phyloP scores from a whole-genome alignment of 1,284 basidiomycete species.

The Malassezia cuniculi region DNA sequence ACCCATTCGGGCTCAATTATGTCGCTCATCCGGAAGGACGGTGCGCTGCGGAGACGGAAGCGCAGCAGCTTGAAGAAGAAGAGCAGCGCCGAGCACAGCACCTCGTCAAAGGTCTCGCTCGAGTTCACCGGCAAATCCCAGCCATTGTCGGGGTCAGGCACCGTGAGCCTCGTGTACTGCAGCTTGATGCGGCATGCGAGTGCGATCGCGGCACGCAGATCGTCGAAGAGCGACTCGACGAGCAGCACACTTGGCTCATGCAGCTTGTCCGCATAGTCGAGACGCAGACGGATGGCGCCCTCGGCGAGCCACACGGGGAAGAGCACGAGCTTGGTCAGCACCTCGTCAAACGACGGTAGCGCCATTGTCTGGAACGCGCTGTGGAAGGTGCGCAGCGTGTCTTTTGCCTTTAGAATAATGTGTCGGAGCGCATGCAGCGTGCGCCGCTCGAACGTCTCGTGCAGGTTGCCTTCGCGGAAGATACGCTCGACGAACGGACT shows the following conservation, averaged over 20 bases:
- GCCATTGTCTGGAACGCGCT: conserved; percentile 66
- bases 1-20: conserved; percentile 91
- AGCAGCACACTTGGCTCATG: conserved; percentile 65
- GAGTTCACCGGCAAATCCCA: conserved; percentile 84
- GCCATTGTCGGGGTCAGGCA: conserved; percentile 66
- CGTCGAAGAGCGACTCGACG: conserved; percentile 89
- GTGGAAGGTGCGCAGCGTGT: conserved; percentile 70
- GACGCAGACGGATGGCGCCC: conserved; percentile 72
- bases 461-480: conserved; percentile 86
- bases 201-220: conserved; percentile 78
- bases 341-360: conserved; percentile 80
- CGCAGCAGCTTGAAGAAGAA: conserved; percentile 90
- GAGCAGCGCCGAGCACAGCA: conserved; percentile 72
- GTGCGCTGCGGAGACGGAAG: conserved; percentile 88
- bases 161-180: conserved; percentile 77
- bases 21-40: conserved; percentile 95
- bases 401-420: conserved; percentile 72
- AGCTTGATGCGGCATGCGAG: conserved; percentile 86
- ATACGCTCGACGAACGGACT: conserved; percentile 72
- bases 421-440: conserved; percentile 75
- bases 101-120: conserved; percentile 73
- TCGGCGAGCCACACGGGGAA: conserved; percentile 91
- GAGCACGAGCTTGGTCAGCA: conserved; percentile 81
- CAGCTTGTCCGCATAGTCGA: conserved; percentile 80
- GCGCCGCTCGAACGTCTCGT: conserved; percentile 84